Evolutionary conservation across 73 alveolate species (phyloP).

Genomic region (Diophrys sp.): DNA sequence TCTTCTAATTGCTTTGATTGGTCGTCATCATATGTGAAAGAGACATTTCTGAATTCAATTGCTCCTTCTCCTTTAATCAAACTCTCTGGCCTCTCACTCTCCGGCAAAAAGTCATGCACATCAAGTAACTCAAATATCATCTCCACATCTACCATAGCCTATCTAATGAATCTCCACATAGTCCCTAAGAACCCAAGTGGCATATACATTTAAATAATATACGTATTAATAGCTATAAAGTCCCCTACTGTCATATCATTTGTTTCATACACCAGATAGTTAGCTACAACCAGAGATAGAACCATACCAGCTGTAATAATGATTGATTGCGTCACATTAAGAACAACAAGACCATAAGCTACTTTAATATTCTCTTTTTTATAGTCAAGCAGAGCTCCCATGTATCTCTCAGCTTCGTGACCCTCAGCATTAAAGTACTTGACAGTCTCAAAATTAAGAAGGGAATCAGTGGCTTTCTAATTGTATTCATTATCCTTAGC

Average conservation of each 20-base stretch:
- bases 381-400: slow-evolving; percentile 26
- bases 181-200: slow-evolving; percentile 66
- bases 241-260: slow-evolving; percentile 13
- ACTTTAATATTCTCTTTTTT: slow-evolving; percentile 26
- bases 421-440: slow-evolving; percentile 45
- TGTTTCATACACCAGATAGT: slow-evolving; percentile 7
- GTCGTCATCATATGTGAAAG: slow-evolving; percentile 45
- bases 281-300: slow-evolving; percentile 51
- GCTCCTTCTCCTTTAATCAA: slow-evolving; percentile 15
- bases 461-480: slow-evolving; percentile 47
- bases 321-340: slow-evolving; percentile 46
- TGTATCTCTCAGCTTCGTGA: slow-evolving; percentile 41
- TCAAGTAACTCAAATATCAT: slow-evolving; percentile 52
- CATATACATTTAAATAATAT: slow-evolving; percentile 48
- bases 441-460: slow-evolving; percentile 49
- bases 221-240: slow-evolving; percentile 16
- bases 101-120: slow-evolving; percentile 8
- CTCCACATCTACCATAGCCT: slow-evolving; percentile 61
- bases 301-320: slow-evolving; percentile 43
- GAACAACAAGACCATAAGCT: slow-evolving; percentile 27
- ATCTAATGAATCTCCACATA: slow-evolving; percentile 47
- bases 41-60: slow-evolving; percentile 50
- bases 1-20: not conserved
- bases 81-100: slow-evolving; percentile 17
- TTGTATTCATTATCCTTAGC: slow-evolving; percentile 19